phyloP scores from a whole-genome alignment of 805 yeast genomes.

The Metschnikowia matae region DNA sequence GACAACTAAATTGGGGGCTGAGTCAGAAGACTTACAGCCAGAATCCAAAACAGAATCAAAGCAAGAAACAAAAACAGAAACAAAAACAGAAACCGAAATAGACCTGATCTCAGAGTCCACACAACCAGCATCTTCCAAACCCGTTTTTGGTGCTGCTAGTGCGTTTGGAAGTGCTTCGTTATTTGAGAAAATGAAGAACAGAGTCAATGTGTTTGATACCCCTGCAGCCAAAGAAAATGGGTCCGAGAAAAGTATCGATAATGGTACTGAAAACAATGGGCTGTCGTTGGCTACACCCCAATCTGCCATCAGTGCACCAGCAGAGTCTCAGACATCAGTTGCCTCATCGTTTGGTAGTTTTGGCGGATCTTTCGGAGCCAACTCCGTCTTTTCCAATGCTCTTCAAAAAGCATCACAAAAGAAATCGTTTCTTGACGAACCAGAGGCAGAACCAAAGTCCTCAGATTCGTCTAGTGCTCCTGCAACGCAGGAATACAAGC shows the following conservation, averaged over 20 bases:
- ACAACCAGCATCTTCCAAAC: slow-evolving; percentile 10
- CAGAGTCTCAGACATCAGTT: slow-evolving; percentile 2
- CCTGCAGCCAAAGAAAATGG: slow-evolving; percentile 6
- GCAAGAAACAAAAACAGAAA: too few species aligned
- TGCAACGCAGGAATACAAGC: slow-evolving; percentile 43
- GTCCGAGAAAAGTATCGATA: background rate
- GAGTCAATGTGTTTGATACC: slow-evolving; percentile 26
- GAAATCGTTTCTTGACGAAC: slow-evolving; percentile 56
- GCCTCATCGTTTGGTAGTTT: slow-evolving; percentile 15
- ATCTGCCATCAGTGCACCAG: background rate
- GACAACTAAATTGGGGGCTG: too few species aligned
- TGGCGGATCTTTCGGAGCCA: slow-evolving; percentile 41
- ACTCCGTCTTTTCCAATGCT: slow-evolving; percentile 49
- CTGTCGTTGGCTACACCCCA: background rate
- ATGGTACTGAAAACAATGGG: background rate
- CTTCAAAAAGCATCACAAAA: slow-evolving; percentile 49
- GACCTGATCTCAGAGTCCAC: too few species aligned
- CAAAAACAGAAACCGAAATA: too few species aligned
- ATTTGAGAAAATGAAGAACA: slow-evolving; percentile 22
- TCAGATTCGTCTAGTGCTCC: slow-evolving; percentile 21
- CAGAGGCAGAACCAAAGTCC: slow-evolving; percentile 9
- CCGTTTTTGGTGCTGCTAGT: slow-evolving; percentile 41
- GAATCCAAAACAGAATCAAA: too few species aligned
- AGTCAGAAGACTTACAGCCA: too few species aligned
- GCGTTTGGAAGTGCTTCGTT: slow-evolving; percentile 32